A percentile compares a stretch with the other conserved stretches of the same genome.
Conservation (phyloP, 2,329 filamentous ascomycete species). For the Exophiala lecanii-corni region DNA sequence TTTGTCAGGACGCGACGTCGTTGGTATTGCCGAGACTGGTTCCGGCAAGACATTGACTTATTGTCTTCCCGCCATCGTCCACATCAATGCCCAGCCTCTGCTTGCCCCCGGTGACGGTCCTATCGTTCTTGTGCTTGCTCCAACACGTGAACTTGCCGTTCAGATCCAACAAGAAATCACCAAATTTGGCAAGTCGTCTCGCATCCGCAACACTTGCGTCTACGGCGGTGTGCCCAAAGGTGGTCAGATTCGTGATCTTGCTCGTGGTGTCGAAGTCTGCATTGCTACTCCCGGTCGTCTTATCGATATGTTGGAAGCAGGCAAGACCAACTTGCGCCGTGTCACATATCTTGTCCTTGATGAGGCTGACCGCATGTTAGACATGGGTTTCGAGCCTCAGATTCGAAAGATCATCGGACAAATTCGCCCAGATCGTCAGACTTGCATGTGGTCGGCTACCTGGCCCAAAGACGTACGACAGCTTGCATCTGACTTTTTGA, state of each 20-base stretch:
- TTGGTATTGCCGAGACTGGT: slow-evolving; percentile 98
- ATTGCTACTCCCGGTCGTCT: slow-evolving; percentile 97
- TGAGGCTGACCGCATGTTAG: slow-evolving; percentile 98
- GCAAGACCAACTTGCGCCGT: slow-evolving; percentile 95
- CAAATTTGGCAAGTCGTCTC: slow-evolving; percentile 96
- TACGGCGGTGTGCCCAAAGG: slow-evolving; percentile 99
- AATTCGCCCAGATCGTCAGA: slow-evolving; percentile 96
- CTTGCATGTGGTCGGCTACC: slow-evolving; percentile 99
- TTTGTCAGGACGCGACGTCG: slow-evolving; percentile 93
- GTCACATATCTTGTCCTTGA: slow-evolving; percentile 98
- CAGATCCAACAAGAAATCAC: slow-evolving; percentile 98
- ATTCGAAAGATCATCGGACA: slow-evolving; percentile 98
- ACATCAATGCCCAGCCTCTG: slow-evolving; percentile 98
- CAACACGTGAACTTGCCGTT: slow-evolving; percentile 94
- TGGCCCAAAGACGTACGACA: slow-evolving; percentile 98
- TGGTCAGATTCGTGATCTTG: slow-evolving; percentile 90
- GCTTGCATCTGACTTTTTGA: slow-evolving; percentile 82
- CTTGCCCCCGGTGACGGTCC: slow-evolving; percentile 92
- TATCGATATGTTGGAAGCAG: slow-evolving; percentile 97
- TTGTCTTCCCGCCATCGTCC: slow-evolving; percentile 94
- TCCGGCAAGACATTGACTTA: slow-evolving; percentile 99
- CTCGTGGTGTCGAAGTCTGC: slow-evolving; percentile 94
- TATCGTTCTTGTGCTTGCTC: slow-evolving; percentile 92
- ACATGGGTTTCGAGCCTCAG: slow-evolving; percentile 99
- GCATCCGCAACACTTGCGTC: slow-evolving; percentile 97